Conservation (phyloP, 192 early-diverging fungal genomes). For the Coemansia sp. region DNA sequence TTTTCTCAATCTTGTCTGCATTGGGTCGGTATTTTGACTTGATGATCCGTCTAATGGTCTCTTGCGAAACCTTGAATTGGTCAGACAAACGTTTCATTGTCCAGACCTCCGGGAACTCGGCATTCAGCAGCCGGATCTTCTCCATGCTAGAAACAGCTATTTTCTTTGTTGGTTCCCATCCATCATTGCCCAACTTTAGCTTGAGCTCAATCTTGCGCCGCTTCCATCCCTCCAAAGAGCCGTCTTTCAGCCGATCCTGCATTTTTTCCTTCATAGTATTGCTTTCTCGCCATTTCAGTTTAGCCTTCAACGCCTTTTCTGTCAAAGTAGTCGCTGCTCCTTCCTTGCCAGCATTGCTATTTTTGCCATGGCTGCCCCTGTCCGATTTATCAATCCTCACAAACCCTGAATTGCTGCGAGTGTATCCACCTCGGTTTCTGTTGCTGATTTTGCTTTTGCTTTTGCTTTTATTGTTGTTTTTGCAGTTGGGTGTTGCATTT, state of each 20-base stretch:
- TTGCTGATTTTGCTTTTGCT: background rate
- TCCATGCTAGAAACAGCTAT: slow-evolving; percentile 52
- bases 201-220: slow-evolving; percentile 53
- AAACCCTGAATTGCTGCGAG: slow-evolving; percentile 12
- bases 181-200: slow-evolving; percentile 32
- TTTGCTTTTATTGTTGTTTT: background rate
- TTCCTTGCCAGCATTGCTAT: background rate
- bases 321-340: slow-evolving; percentile 22
- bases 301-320: slow-evolving; percentile 13
- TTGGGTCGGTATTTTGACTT: slow-evolving; percentile 54
- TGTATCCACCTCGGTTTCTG: background rate
- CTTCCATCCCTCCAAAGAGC: slow-evolving; percentile 35
- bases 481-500: background rate
- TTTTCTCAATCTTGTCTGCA: slow-evolving; percentile 24
- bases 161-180: slow-evolving; percentile 42
- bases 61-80: slow-evolving; percentile 58
- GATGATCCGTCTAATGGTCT: slow-evolving; percentile 56
- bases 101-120: slow-evolving; percentile 54
- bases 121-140: slow-evolving; percentile 41
- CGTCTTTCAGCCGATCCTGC: slow-evolving; percentile 23
- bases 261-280: slow-evolving; percentile 11
- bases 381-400: slow-evolving; percentile 14
- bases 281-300: slow-evolving; percentile 26
- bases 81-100: slow-evolving; percentile 47
- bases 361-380: background rate